These are phyloP conservation scores for Colletotrichum sp. DNA, from an alignment of 2,329 filamentous ascomycete species.

Conservation along the genomic window DNA sequence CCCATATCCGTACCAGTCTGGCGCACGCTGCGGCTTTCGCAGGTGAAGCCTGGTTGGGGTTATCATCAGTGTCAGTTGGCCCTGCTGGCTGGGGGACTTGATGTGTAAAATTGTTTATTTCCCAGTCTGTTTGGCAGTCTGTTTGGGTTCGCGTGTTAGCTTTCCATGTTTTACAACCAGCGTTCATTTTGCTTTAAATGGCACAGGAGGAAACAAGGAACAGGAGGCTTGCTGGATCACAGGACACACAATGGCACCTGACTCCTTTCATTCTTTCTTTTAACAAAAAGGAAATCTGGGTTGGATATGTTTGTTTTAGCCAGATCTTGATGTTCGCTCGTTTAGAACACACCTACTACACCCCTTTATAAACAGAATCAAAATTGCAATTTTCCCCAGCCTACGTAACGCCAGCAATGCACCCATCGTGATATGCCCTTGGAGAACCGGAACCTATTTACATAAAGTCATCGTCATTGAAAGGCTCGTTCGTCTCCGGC, in stretches of 20 bases:
- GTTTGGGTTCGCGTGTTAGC: background rate
- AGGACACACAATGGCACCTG: conserved; percentile 7
- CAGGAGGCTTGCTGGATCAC: conserved; percentile 1
- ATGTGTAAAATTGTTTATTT: background rate
- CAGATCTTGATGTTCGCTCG: background rate
- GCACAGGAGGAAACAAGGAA: background rate
- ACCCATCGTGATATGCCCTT: background rate
- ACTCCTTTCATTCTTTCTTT: background rate
- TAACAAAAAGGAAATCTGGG: background rate
- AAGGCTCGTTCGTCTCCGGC: conserved; percentile 31
- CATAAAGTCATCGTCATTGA: conserved; percentile 52
- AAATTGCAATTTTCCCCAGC: background rate
- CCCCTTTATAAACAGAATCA: background rate
- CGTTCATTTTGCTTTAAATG: background rate
- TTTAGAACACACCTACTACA: background rate
- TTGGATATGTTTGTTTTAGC: background rate
- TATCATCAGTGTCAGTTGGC: background rate
- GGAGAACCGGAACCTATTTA: conserved; percentile 23
- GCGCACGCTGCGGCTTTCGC: background rate
- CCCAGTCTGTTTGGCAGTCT: background rate
- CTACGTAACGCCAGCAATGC: background rate
- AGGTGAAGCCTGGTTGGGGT: background rate
- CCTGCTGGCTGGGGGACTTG: background rate
- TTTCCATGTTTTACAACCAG: background rate
- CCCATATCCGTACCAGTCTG: background rate